These are phyloP conservation scores for Priceomyces medius DNA, from an alignment of 805 yeast species.

Conservation along the genomic window DNA sequence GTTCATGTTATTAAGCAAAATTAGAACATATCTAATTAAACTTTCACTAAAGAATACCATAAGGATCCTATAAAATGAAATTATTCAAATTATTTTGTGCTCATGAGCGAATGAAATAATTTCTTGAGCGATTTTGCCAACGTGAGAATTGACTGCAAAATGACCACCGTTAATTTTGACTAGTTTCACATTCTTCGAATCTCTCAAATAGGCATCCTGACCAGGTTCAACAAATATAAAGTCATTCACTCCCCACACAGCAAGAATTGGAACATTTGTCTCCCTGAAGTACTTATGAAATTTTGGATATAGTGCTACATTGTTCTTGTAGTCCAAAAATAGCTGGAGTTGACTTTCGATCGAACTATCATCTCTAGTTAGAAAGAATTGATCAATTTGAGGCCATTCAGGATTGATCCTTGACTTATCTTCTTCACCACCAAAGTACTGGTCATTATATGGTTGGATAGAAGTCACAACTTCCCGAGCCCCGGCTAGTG, in stretches of 20 bases:
- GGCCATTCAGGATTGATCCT: slow-evolving; percentile 32
- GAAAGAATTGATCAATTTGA: slow-evolving; percentile 26
- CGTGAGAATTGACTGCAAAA: slow-evolving; percentile 34
- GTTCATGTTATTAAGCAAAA: too few relatives aligned
- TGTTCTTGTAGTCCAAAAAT: slow-evolving; percentile 35
- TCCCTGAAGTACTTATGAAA: slow-evolving; percentile 34
- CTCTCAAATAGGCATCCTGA: slow-evolving; percentile 37
- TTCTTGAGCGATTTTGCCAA: slow-evolving; percentile 26
- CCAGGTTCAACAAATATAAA: slow-evolving; percentile 33
- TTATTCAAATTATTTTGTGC: too few relatives aligned
- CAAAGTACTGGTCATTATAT: slow-evolving; percentile 28
- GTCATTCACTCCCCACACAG: slow-evolving; percentile 44
- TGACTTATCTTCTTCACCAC: slow-evolving; percentile 24
- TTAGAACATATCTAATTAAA: too few relatives aligned
- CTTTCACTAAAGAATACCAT: too few relatives aligned
- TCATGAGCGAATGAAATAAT: too few relatives aligned
- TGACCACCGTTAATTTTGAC: slow-evolving; percentile 36
- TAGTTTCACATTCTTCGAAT: slow-evolving; percentile 25
- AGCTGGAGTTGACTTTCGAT: slow-evolving; percentile 30
- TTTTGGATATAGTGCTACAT: slow-evolving; percentile 33
- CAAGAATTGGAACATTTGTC: slow-evolving; percentile 33
- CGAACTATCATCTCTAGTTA: slow-evolving; percentile 21
- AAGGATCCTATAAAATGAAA: too few relatives aligned
- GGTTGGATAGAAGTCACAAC: slow-evolving; percentile 6
- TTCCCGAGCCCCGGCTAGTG: slow-evolving; percentile 8